Evolutionary conservation across 345 rosid genomes (phyloP).

Genomic region (Cochlearia excelsa): DNA sequence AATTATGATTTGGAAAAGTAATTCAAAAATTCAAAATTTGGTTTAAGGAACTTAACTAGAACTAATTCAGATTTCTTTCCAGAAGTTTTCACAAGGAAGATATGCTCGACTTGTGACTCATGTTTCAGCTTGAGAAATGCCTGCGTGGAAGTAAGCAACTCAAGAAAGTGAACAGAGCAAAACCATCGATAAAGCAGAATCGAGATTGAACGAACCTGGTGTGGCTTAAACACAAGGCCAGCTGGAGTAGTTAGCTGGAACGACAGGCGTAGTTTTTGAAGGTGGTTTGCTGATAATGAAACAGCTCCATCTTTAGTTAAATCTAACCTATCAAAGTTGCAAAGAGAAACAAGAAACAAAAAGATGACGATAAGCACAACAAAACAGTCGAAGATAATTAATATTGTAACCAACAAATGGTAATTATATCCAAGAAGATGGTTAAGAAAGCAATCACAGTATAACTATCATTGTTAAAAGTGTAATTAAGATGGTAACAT

Average conservation of each 20-base stretch:
- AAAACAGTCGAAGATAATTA: background rate
- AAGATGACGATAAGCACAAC: slow-evolving; percentile 8
- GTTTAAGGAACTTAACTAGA: slow-evolving; percentile 62
- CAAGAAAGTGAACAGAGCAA: slow-evolving; percentile 21
- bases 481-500: slow-evolving; percentile 21
- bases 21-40: background rate
- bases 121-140: slow-evolving; percentile 88
- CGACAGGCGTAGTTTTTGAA: slow-evolving; percentile 78
- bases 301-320: slow-evolving; percentile 53
- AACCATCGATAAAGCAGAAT: slow-evolving; percentile 7
- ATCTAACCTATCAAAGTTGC: slow-evolving; percentile 54
- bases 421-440: background rate
- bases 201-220: slow-evolving; percentile 59
- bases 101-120: slow-evolving; percentile 78
- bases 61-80: slow-evolving; percentile 72
- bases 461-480: background rate
- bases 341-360: slow-evolving; percentile 11
- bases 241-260: slow-evolving; percentile 65
- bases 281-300: slow-evolving; percentile 88
- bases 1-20: background rate
- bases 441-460: slow-evolving; percentile 1
- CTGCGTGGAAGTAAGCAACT: slow-evolving; percentile 49
- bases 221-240: slow-evolving; percentile 75
- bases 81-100: slow-evolving; percentile 68
- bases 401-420: background rate